These are phyloP conservation scores for Pythium myriotylum DNA, from an alignment of 352 stramenopile genomes.

Conservation along the genomic window DNA sequence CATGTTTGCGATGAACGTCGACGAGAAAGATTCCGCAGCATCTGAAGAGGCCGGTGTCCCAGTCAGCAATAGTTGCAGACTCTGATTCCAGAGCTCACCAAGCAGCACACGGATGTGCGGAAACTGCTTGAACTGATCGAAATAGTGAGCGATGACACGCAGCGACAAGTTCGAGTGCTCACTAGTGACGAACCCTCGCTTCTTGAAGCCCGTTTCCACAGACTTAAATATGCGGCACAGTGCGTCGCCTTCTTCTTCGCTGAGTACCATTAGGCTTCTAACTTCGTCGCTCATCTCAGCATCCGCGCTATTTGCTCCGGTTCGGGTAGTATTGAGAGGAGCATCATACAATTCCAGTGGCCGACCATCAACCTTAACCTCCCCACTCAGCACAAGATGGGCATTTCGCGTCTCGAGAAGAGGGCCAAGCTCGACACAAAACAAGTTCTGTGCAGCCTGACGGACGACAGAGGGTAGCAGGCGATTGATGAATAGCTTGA, in stretches of 20 bases:
- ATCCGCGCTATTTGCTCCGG: conserved; percentile 6
- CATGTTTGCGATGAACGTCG: conserved; percentile 43
- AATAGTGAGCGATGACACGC: conserved; percentile 67
- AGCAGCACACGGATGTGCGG: conserved; percentile 50
- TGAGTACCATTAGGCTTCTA: conserved; percentile 51
- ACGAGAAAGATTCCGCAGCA: conserved; percentile 36
- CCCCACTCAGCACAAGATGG: conserved; percentile 58
- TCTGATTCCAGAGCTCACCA: conserved; percentile 58
- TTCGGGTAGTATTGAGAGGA: conserved; percentile 35
- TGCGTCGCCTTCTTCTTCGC: conserved; percentile 47
- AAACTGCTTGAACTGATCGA: conserved; percentile 52
- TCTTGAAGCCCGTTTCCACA: conserved; percentile 54
- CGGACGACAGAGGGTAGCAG: conserved; percentile 66
- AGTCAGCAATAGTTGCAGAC: conserved; percentile 40
- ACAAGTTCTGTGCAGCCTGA: conserved; percentile 55
- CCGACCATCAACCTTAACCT: conserved; percentile 65
- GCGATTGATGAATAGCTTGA: conserved; percentile 82
- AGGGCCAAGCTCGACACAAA: conserved; percentile 64
- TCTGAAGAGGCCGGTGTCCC: conserved; percentile 14
- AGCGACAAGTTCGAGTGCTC: conserved; percentile 56
- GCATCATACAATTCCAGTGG: conserved; percentile 63
- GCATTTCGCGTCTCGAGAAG: conserved; percentile 56
- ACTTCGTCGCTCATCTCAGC: conserved; percentile 43
- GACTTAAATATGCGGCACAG: conserved; percentile 55
- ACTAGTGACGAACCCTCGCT: conserved; percentile 51